Conservation (phyloP, 2,329 filamentous ascomycete species). For the Nemania serpens region DNA sequence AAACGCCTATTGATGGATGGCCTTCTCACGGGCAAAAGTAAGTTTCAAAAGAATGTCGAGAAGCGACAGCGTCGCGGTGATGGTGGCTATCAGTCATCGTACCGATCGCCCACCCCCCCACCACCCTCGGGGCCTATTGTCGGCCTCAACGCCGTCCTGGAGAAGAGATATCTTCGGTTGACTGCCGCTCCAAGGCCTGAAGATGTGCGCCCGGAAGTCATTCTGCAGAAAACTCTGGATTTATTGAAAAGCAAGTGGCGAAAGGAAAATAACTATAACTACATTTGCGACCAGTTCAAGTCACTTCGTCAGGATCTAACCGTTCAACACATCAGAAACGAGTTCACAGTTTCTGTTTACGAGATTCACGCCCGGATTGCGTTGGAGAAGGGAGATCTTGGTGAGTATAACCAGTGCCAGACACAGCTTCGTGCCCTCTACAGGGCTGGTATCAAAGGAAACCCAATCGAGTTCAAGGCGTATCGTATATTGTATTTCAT, state of each 20-base stretch:
- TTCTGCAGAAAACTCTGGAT: conserved; percentile 84
- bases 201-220: conserved; percentile 79
- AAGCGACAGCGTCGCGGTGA: conserved; percentile 90
- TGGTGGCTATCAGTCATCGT: conserved; percentile 61
- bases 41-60: conserved; percentile 85
- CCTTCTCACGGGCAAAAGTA: conserved; percentile 66
- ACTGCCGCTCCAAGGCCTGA: conserved; percentile 88
- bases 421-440: conserved; percentile 95
- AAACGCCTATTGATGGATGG: conserved; percentile 52
- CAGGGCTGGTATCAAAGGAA: conserved; percentile 82
- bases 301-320: conserved; percentile 97
- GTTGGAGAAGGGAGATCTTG: conserved; percentile 96
- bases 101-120: conserved; percentile 61
- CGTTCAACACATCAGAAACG: conserved; percentile 94
- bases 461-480: conserved; percentile 94
- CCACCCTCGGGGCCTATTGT: conserved; percentile 73
- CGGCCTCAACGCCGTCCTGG: conserved; percentile 80
- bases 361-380: conserved; percentile 98
- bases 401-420: conserved; percentile 99
- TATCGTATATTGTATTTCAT: conserved; percentile 99
- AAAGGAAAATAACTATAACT: conserved; percentile 89
- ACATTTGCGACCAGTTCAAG: conserved; percentile 99
- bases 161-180: conserved; percentile 94
- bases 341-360: conserved; percentile 95
- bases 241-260: conserved; percentile 94